Evolutionary conservation across 257 asterid genomes (phyloP).

Genomic region (Solanum microdontum): DNA sequence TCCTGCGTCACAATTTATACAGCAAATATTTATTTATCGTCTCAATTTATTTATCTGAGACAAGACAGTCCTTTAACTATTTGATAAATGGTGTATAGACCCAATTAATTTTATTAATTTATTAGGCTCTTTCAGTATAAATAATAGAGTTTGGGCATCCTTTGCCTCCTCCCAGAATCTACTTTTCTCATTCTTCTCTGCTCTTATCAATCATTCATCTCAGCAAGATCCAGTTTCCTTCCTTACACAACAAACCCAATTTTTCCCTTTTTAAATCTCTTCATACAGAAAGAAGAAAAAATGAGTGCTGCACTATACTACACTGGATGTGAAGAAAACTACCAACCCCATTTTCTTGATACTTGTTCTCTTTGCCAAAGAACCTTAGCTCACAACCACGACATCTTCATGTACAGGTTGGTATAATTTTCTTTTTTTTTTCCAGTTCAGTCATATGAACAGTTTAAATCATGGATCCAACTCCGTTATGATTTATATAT

Average conservation of each 20-base stretch:
- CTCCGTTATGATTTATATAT: not conserved
- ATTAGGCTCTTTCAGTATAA: not conserved
- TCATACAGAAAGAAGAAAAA: not conserved
- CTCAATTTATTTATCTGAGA: not conserved
- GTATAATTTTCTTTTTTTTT: not conserved
- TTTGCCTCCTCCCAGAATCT: conserved; percentile 12
- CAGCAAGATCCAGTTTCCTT: not conserved
- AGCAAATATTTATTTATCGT: too few relatives aligned
- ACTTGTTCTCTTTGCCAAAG: conserved; percentile 64
- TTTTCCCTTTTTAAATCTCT: not conserved
- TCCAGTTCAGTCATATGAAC: not conserved
- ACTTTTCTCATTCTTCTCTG: not conserved
- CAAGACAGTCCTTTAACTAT: not conserved
- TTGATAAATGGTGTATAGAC: not conserved
- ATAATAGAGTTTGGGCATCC: conserved; percentile 10
- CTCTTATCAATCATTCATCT: not conserved
- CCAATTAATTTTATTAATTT: not conserved
- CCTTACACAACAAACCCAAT: not conserved
- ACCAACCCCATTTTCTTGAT: conserved; percentile 78
- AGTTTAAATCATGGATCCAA: not conserved
- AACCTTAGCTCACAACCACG: conserved; percentile 48
- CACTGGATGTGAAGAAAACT: conserved; percentile 36
- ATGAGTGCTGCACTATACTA: conserved; percentile 35
- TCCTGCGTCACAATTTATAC: not conserved
- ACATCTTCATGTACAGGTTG: conserved; percentile 97